Evolutionary conservation across 345 rosid species (phyloP).

Genomic region (Eucalyptus shirleyi): DNA sequence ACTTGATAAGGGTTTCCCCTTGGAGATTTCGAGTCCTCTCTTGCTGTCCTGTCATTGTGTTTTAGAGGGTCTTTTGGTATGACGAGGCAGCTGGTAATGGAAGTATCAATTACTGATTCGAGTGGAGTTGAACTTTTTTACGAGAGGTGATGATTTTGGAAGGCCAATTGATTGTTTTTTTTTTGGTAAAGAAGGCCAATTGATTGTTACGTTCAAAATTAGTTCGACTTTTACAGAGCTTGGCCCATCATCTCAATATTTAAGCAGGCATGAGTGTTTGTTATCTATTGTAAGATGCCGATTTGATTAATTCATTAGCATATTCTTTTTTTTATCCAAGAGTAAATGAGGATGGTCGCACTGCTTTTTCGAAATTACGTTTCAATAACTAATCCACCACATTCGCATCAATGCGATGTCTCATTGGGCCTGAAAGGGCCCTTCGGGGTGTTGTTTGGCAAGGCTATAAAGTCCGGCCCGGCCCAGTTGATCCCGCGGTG

Average conservation of each 20-base stretch:
- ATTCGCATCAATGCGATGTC: too few relatives aligned
- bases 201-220: too few relatives aligned
- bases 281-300: rapidly evolving
- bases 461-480: not conserved
- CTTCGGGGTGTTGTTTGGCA: not conserved
- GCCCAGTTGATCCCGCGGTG: too few relatives aligned
- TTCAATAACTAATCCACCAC: not conserved
- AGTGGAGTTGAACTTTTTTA: too few relatives aligned
- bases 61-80: not conserved
- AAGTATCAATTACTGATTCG: not conserved
- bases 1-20: not conserved
- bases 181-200: too few relatives aligned
- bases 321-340: not conserved
- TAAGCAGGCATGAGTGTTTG: too few relatives aligned
- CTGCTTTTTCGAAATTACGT: not conserved
- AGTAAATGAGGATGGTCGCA: not conserved
- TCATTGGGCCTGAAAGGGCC: too few relatives aligned
- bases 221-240: not conserved
- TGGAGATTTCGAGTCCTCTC: not conserved
- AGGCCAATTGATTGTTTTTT: too few relatives aligned
- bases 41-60: too few relatives aligned
- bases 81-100: not conserved
- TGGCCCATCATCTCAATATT: rapidly evolving
- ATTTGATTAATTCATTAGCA: not conserved
- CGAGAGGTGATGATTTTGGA: too few relatives aligned